Conservation (phyloP, 2,329 filamentous ascomycete genomes). For the Aotearoamyces nothofagi region DNA sequence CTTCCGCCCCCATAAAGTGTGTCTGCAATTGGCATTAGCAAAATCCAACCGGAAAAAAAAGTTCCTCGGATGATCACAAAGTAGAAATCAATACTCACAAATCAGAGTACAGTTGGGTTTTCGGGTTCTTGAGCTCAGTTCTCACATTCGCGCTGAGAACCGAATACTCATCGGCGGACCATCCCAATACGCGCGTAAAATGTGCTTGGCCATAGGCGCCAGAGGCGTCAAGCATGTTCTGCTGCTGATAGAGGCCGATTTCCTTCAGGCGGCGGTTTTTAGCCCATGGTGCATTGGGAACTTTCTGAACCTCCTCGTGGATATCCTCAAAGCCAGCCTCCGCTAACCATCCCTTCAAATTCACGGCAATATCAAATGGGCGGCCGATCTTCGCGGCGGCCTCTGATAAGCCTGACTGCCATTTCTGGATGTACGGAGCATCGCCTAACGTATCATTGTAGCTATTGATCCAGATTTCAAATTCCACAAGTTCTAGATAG, state of each 20-base stretch:
- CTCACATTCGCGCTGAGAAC: constrained; percentile 16
- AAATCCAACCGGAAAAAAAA: too few relatives aligned
- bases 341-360: constrained; percentile 14
- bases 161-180: constrained; percentile 14
- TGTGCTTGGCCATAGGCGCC: constrained; percentile 9
- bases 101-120: not conserved
- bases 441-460: constrained; percentile 6
- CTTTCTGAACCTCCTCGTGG: constrained; percentile 3
- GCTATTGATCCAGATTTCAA: constrained; percentile 9
- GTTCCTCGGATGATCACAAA: too few relatives aligned
- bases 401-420: constrained; percentile 8
- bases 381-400: constrained; percentile 21
- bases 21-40: too few relatives aligned
- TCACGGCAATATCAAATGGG: constrained; percentile 7
- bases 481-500: constrained; percentile 13
- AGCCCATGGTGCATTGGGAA: constrained; percentile 21
- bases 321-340: constrained; percentile 22
- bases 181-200: constrained; percentile 17
- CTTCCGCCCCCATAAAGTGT: too few relatives aligned
- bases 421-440: constrained; percentile 7
- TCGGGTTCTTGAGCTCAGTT: constrained; percentile 16
- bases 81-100: too few relatives aligned
- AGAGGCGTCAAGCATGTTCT: constrained; percentile 10
- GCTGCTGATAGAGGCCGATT: constrained; percentile 19
- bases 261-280: constrained; percentile 21